These are phyloP conservation scores for Lachancea mirantina DNA, from an alignment of 805 yeast genomes.

Conservation along the genomic window DNA sequence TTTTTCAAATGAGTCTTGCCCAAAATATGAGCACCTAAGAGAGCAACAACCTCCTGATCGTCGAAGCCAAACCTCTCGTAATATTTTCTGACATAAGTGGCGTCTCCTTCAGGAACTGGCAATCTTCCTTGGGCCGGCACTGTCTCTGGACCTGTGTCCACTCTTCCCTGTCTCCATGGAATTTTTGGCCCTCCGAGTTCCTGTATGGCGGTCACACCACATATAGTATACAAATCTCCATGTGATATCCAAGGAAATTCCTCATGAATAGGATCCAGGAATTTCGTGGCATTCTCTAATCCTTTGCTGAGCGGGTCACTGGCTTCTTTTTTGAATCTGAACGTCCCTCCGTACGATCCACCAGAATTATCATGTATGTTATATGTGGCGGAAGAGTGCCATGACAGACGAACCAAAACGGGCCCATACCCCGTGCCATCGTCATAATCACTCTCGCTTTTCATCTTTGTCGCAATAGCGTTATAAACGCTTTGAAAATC, in stretches of 20 bases:
- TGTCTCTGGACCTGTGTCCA: constrained; percentile 43
- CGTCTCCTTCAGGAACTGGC: constrained; percentile 65
- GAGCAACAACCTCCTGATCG: constrained; percentile 66
- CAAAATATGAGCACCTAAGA: constrained; percentile 69
- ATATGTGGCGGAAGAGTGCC: constrained; percentile 86
- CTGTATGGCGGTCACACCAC: constrained; percentile 73
- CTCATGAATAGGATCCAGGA: constrained; percentile 46
- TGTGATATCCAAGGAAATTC: constrained; percentile 63
- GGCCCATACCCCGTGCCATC: constrained; percentile 71
- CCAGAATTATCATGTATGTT: constrained; percentile 52
- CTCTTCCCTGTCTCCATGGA: constrained; percentile 79
- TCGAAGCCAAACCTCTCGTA: constrained; percentile 60
- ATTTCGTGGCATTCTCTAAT: constrained; percentile 48
- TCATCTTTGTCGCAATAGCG: constrained; percentile 59
- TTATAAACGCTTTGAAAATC: constrained; percentile 65
- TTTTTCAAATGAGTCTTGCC: constrained; percentile 67
- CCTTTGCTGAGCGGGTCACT: constrained; percentile 59
- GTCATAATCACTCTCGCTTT: constrained; percentile 52
- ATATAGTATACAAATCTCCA: constrained; percentile 76
- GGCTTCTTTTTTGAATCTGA: constrained; percentile 45
- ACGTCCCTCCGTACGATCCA: constrained; percentile 69
- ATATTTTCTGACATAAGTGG: constrained; percentile 55
- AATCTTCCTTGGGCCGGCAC: constrained; percentile 64
- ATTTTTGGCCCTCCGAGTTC: constrained; percentile 72
- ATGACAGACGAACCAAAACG: constrained; percentile 67